Conservation (phyloP, 176 grass and related monocot species). For the Carex pumila region DNA sequence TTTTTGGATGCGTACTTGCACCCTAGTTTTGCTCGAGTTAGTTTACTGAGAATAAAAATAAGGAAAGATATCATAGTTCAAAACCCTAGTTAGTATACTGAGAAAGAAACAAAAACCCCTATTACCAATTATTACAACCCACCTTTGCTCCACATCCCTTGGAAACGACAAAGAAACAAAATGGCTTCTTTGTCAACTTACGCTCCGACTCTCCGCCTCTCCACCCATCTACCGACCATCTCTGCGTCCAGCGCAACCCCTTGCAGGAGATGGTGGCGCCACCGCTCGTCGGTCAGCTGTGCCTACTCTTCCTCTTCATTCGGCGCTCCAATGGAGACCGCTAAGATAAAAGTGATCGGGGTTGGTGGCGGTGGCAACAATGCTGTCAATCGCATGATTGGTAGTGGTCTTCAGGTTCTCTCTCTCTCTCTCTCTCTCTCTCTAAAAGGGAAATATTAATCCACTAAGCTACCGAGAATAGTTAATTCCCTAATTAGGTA, state of each 20-base stretch:
- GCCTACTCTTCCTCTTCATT: slow-evolving; percentile 33
- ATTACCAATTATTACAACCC: too few relatives aligned
- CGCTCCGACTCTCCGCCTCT: slow-evolving; percentile 29
- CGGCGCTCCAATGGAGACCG: slow-evolving; percentile 48
- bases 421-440: not conserved
- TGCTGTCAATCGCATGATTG: slow-evolving; percentile 95
- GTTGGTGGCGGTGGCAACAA: slow-evolving; percentile 94
- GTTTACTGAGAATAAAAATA: too few relatives aligned
- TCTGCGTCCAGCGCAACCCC: not conserved
- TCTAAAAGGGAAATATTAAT: not conserved
- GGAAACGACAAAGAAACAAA: slow-evolving; percentile 9
- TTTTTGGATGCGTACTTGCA: too few relatives aligned
- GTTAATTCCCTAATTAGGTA: not conserved
- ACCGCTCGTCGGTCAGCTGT: slow-evolving; percentile 26
- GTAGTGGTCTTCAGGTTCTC: slow-evolving; percentile 76
- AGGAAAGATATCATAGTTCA: too few relatives aligned
- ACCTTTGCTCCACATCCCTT: not conserved
- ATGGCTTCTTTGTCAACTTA: slow-evolving; percentile 26
- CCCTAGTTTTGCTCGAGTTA: too few relatives aligned
- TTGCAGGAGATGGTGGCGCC: slow-evolving; percentile 18
- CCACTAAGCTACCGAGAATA: not conserved
- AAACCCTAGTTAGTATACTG: too few relatives aligned
- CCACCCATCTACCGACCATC: not conserved
- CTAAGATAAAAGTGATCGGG: slow-evolving; percentile 83
- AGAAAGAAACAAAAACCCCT: too few relatives aligned